These are phyloP conservation scores for Coemansia nantahalensis DNA, from an alignment of 192 early-diverging fungal genomes.

Conservation along the genomic window DNA sequence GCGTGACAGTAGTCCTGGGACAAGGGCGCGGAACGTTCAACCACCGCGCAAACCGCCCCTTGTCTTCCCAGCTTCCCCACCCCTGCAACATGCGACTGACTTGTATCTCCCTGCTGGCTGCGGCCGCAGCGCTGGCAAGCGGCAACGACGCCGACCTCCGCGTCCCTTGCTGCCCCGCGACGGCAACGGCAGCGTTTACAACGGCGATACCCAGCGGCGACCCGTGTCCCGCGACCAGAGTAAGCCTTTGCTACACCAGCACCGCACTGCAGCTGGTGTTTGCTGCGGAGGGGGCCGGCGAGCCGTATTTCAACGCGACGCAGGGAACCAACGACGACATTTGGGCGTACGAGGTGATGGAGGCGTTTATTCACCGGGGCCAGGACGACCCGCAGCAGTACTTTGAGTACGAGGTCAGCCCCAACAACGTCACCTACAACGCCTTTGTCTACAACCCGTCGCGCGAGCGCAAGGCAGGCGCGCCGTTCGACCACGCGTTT, in stretches of 20 bases:
- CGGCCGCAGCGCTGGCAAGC: slow-evolving; percentile 4
- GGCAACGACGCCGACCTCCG: slow-evolving; percentile 6
- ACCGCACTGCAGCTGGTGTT: slow-evolving; percentile 36
- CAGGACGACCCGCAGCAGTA: slow-evolving; percentile 42
- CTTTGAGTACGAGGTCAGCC: slow-evolving; percentile 49
- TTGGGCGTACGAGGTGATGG: slow-evolving; percentile 52
- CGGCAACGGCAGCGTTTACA: slow-evolving; percentile 22
- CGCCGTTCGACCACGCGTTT: slow-evolving; percentile 49
- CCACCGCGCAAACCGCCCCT: background rate
- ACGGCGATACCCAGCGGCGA: slow-evolving; percentile 24
- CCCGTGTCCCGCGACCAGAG: slow-evolving; percentile 32
- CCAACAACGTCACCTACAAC: slow-evolving; percentile 51
- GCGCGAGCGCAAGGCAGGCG: slow-evolving; percentile 19
- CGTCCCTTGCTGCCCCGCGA: slow-evolving; percentile 41
- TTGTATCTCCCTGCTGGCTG: no score
- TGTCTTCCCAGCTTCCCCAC: no score
- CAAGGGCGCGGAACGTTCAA: no score
- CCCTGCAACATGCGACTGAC: no score
- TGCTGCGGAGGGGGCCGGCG: slow-evolving; percentile 35
- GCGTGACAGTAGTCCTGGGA: no score
- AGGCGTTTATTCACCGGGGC: slow-evolving; percentile 53
- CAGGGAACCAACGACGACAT: slow-evolving; percentile 52
- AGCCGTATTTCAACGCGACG: slow-evolving; percentile 35
- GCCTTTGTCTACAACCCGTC: slow-evolving; percentile 52
- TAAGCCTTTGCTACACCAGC: slow-evolving; percentile 47